Conservation (phyloP, 139 green algal species). For the Penium margaritaceum region DNA sequence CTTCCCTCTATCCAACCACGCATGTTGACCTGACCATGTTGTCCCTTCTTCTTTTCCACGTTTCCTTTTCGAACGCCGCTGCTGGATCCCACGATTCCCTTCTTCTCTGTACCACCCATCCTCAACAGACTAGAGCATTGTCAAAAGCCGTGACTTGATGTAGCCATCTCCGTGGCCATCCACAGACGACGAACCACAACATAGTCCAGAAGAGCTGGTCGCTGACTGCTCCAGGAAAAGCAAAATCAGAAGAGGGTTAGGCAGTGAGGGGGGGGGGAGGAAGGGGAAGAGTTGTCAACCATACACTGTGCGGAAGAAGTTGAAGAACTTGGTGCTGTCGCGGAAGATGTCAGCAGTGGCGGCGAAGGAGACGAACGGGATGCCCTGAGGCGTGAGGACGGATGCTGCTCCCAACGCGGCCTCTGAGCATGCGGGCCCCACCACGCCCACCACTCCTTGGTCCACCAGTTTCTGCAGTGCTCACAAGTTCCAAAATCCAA, state of each 20-base stretch:
- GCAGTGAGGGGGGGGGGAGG: not conserved
- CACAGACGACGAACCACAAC: not conserved
- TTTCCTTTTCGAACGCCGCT: no score
- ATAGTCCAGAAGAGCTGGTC: not conserved
- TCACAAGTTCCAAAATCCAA: no score
- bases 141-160: no score
- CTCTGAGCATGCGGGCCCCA: slow-evolving; percentile 24
- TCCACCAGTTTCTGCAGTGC: no score
- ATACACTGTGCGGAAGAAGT: slow-evolving; percentile 35
- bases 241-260: not conserved
- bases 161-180: no score
- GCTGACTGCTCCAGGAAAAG: not conserved
- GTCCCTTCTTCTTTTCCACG: no score
- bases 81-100: no score
- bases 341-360: slow-evolving; percentile 7
- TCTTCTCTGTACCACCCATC: no score
- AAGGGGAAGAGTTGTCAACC: not conserved
- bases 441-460: slow-evolving; percentile 14
- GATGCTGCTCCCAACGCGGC: slow-evolving; percentile 15
- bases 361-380: slow-evolving; percentile 32
- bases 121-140: no score
- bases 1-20: no score
- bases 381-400: slow-evolving; percentile 9
- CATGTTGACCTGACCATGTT: no score
- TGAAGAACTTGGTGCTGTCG: not conserved